These are phyloP conservation scores for Bryoerythrophyllum caledonicum DNA, from an alignment of 225 moss, liverwort and hornwort species.

Conservation along the genomic window DNA sequence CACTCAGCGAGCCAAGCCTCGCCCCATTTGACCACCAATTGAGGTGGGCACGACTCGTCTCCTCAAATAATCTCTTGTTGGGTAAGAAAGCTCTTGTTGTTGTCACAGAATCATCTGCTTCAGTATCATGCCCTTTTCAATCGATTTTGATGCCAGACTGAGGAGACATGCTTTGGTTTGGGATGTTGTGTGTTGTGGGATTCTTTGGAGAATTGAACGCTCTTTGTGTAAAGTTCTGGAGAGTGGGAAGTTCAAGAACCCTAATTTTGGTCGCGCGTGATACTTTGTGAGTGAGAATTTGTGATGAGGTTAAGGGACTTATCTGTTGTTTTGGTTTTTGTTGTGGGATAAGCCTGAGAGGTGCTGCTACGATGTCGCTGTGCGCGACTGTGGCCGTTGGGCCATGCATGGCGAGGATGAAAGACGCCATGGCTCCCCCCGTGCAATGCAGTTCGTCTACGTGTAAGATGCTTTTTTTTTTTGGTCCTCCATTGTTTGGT, in stretches of 20 bases:
- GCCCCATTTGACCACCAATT: slow-evolving; percentile 1
- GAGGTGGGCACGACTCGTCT: slow-evolving; percentile 2
- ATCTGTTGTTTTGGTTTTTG: not conserved
- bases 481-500: not conserved
- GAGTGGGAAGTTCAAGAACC: not conserved
- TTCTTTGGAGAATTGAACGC: not conserved
- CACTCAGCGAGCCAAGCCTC: not conserved
- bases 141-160: not conserved
- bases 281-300: not conserved
- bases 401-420: slow-evolving; percentile 41
- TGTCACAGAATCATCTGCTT: not conserved
- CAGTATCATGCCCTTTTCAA: not conserved
- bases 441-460: slow-evolving; percentile 30
- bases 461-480: slow-evolving; percentile 18
- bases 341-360: not conserved
- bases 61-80: not conserved
- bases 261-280: not conserved
- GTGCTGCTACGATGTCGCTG: slow-evolving; percentile 35
- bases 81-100: not conserved
- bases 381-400: slow-evolving; percentile 35
- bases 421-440: slow-evolving; percentile 25
- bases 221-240: not conserved
- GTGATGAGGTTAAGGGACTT: not conserved
- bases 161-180: not conserved
- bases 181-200: not conserved